Conservation (phyloP, 2,329 filamentous ascomycete species). For the Neurospora sp. region DNA sequence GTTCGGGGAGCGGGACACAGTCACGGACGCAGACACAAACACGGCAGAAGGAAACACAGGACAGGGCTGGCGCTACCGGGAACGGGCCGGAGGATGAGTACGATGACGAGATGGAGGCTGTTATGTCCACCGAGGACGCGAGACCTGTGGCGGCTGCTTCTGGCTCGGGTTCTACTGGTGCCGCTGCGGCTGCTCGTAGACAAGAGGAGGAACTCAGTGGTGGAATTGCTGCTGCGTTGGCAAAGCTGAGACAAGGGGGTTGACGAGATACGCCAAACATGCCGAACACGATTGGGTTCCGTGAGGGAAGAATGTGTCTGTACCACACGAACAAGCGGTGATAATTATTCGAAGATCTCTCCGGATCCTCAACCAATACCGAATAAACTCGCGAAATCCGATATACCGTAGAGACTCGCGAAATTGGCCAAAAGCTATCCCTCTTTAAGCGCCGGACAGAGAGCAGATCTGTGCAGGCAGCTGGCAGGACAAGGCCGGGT, state of each 20-base stretch:
- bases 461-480: not conserved
- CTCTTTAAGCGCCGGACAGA: not conserved
- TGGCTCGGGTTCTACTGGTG: conserved; percentile 31
- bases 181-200: conserved; percentile 15
- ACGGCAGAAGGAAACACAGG: not conserved
- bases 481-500: not conserved
- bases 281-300: no score
- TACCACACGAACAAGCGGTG: no score
- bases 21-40: not conserved
- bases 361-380: no score
- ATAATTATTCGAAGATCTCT: no score
- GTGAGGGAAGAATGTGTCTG: no score
- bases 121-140: conserved; percentile 28
- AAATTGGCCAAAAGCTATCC: not conserved
- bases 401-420: not conserved
- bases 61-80: conserved; percentile 1
- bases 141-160: conserved; percentile 14
- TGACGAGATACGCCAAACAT: conserved; percentile 1
- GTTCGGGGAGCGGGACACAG: not conserved
- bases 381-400: no score
- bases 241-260: conserved; percentile 42
- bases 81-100: conserved; percentile 15
- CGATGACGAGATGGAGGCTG: conserved; percentile 40
- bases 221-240: conserved; percentile 52
- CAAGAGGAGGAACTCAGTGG: conserved; percentile 38